phyloP scores from a whole-genome alignment of 176 grass and related monocot genomes.

The Themeda triandra region DNA sequence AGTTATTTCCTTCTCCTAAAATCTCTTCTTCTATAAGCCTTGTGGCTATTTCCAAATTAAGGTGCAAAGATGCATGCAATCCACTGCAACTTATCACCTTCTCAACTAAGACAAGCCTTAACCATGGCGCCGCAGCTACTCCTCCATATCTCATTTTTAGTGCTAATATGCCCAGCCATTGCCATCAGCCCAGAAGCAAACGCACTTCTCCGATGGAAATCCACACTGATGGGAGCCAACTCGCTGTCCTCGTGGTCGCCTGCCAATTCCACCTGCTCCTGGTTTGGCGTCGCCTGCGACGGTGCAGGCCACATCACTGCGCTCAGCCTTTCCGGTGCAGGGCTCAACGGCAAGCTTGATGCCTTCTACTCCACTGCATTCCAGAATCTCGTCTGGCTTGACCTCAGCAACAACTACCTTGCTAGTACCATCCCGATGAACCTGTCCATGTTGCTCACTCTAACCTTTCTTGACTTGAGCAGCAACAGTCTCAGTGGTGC shows the following conservation, averaged over 20 bases:
- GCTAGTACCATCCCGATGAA: constrained; percentile 36
- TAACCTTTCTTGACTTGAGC: background rate
- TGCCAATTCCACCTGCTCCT: constrained; percentile 34
- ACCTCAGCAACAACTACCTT: constrained; percentile 37
- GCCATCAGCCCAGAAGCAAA: background rate
- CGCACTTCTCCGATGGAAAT: constrained; percentile 54
- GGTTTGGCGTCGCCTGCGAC: constrained; percentile 45
- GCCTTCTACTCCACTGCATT: constrained; percentile 30
- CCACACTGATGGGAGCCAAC: constrained; percentile 15
- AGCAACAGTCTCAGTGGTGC: background rate
- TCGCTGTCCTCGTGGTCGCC: constrained; percentile 30
- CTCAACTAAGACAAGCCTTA: background rate
- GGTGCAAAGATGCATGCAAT: background rate
- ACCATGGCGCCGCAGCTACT: background rate
- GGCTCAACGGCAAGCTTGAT: background rate
- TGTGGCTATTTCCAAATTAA: background rate
- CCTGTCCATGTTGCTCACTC: background rate
- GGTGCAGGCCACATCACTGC: background rate
- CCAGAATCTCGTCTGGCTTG: background rate
- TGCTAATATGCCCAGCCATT: too few species aligned
- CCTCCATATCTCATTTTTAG: too few species aligned
- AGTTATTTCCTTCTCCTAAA: background rate
- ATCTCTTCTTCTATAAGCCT: background rate
- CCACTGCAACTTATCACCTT: background rate
- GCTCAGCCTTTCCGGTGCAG: background rate